Percentiles rank a stretch among this genome's conserved stretches.
phyloP scores from a whole-genome alignment of 179 eudicot species.

The Camellia oleifera region DNA sequence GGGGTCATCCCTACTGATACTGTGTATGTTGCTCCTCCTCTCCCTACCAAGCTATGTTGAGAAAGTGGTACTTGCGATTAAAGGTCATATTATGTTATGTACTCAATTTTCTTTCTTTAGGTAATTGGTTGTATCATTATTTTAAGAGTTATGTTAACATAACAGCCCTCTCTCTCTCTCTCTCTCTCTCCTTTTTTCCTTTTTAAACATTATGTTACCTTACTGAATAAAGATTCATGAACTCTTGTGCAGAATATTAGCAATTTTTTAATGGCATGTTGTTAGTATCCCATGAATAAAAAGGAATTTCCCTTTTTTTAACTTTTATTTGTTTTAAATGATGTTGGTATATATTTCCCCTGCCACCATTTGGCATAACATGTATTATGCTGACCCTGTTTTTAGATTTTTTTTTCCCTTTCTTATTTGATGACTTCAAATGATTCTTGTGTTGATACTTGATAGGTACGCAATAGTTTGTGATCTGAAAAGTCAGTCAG shows the following conservation, averaged over 20 bases:
- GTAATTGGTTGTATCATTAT: background rate
- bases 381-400: background rate
- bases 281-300: background rate
- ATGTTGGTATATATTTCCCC: background rate
- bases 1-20: slow-evolving; percentile 98
- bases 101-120: background rate
- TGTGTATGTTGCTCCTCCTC: slow-evolving; percentile 49
- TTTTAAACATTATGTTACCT: background rate
- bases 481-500: slow-evolving; percentile 64
- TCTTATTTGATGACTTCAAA: background rate
- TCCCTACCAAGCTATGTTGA: background rate
- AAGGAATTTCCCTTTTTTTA: background rate
- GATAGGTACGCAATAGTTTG: slow-evolving; percentile 82
- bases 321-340: background rate
- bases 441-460: slow-evolving; percentile 28
- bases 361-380: background rate
- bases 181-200: too few species aligned
- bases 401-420: background rate
- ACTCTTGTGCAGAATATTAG: background rate
- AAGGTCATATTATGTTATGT: background rate
- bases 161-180: background rate
- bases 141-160: background rate
- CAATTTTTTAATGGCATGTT: background rate
- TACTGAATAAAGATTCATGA: background rate
- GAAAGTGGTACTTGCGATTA: too few species aligned